These are phyloP conservation scores for Echinosophora koreensis DNA, from an alignment of 306 rosid genomes.

Conservation along the genomic window DNA sequence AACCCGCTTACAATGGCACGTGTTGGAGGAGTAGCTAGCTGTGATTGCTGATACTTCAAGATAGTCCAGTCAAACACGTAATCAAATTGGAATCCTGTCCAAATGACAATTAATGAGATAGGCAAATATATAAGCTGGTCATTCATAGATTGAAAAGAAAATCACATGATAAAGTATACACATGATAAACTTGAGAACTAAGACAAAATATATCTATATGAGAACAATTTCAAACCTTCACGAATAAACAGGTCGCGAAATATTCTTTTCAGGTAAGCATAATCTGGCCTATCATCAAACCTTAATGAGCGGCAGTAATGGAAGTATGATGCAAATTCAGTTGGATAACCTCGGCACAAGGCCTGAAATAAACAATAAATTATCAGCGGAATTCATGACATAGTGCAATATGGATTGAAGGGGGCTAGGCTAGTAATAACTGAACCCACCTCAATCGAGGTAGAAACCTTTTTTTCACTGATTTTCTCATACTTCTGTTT, in stretches of 20 bases:
- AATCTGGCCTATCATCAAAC: slow-evolving; percentile 90
- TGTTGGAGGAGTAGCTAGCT: slow-evolving; percentile 81
- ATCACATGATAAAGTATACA: neutral
- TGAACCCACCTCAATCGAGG: slow-evolving; percentile 76
- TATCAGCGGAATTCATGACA: slow-evolving; percentile 15
- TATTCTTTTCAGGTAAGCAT: slow-evolving; percentile 86
- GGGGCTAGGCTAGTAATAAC: slow-evolving; percentile 11
- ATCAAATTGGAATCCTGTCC: slow-evolving; percentile 87
- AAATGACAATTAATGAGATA: slow-evolving; percentile 38
- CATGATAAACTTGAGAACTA: neutral
- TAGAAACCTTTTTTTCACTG: slow-evolving; percentile 86
- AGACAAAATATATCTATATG: slow-evolving; percentile 12
- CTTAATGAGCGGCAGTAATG: slow-evolving; percentile 90
- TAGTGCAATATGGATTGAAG: neutral
- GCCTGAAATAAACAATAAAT: slow-evolving; percentile 64
- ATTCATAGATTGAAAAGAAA: slow-evolving; percentile 12
- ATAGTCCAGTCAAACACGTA: slow-evolving; percentile 93
- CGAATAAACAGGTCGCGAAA: slow-evolving; percentile 90
- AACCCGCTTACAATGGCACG: slow-evolving; percentile 60
- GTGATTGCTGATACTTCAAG: slow-evolving; percentile 89
- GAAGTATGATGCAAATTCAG: slow-evolving; percentile 89
- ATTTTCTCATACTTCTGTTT: slow-evolving; percentile 87
- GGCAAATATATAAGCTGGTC: neutral
- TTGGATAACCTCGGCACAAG: slow-evolving; percentile 85
- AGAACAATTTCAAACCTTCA: slow-evolving; percentile 62